Evolutionary conservation across 140 eudicot genomes (phyloP), one percentile per base, ranked within the genome.

Genomic region (Flaveria floridana): DNA sequence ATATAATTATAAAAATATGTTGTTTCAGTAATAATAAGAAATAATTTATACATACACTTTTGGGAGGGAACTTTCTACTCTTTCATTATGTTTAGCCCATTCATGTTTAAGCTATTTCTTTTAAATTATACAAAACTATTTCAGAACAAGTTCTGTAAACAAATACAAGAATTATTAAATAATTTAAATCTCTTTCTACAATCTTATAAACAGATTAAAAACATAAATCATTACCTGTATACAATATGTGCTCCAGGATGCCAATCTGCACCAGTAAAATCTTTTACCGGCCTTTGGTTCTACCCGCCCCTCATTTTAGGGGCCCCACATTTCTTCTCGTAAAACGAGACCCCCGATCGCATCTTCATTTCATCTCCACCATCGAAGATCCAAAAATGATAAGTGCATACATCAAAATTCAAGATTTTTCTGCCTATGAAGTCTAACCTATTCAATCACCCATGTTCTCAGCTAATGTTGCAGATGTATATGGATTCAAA

Each of bases 401-500:
- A 69, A 14, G 26, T 51, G 39, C 25, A 42, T n/a, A 34, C 52
- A 65, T 52, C 61, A 20, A 71, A 34, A 51, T 59, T 71, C 68
- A 51, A 42, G 42, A 67, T 68, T 41, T 71, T 25, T 71, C 61
- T 48, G 44, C 48, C n/a, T 52, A 41, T 62, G 8, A 55, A 7
- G 26, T 55, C 4, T 7, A 51, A 63, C 65, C 30, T 15, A 55
- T 68, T 68, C 76, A 28, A 80, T 44, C 71, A 48, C 70, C 75
- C 62, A 56, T 73, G 10, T 79, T 58, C 48, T 89, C 86, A 46
- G 75, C 71, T 79, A 91, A 79, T 84, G 78, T 84, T 34, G 71
- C 72, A 76, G 81, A 82, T 18, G 96, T 89, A 34, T 76, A 85
- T 25, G 91, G 83, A 81, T 73, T 85, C 68, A 88, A 83, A 58